phyloP scores from a whole-genome alignment of 2,329 filamentous ascomycete species.

The Coniochaeta ligniaria region DNA sequence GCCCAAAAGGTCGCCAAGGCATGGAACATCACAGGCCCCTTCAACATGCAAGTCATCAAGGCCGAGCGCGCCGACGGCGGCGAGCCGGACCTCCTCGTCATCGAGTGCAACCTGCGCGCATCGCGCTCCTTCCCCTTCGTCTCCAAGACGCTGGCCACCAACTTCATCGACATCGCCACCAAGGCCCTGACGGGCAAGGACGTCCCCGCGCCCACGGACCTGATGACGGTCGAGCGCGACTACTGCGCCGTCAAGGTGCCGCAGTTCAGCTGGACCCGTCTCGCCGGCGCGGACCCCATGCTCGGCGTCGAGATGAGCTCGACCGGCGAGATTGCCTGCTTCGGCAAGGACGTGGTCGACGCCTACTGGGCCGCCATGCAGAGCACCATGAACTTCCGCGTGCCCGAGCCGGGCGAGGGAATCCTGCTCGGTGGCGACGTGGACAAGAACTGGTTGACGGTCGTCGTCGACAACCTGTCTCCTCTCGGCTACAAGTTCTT shows the following conservation, averaged over 20 bases:
- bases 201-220: constrained; percentile 76
- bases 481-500: constrained; percentile 94
- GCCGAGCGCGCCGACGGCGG: constrained; percentile 69
- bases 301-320: constrained; percentile 96
- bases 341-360: constrained; percentile 90
- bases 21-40: constrained; percentile 94
- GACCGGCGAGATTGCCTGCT: constrained; percentile 98
- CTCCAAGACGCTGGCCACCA: constrained; percentile 90
- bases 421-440: constrained; percentile 88
- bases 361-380: constrained; percentile 97
- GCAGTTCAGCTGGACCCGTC: constrained; percentile 97
- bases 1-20: constrained; percentile 94
- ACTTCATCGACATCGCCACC: constrained; percentile 95
- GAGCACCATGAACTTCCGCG: constrained; percentile 98
- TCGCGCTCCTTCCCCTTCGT: constrained; percentile 98
- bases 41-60: constrained; percentile 99
- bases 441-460: constrained; percentile 61
- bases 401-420: constrained; percentile 90
- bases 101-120: constrained; percentile 95
- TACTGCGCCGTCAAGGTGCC: constrained; percentile 97
- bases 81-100: constrained; percentile 79
- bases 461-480: constrained; percentile 78
- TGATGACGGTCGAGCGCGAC: constrained; percentile 83
- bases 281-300: constrained; percentile 95
- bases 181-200: constrained; percentile 82